Percentiles rank a stretch among this genome's conserved stretches.
Evolutionary conservation across 2,329 filamentous ascomycete genomes (phyloP).

Genomic region (Aspergillus sergii): DNA sequence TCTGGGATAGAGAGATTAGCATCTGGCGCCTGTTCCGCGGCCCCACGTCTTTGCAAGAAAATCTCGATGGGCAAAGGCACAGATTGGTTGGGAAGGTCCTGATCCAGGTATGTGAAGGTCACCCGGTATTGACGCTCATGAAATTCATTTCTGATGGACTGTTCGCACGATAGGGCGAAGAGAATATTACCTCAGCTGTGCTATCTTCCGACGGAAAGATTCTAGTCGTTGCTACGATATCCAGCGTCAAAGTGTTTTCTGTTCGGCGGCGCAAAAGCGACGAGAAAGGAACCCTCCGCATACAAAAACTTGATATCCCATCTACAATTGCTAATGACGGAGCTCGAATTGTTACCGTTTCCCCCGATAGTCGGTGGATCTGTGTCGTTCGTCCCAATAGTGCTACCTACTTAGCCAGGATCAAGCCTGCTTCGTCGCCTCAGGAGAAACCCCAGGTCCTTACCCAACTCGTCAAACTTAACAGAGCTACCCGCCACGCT

Average conservation of each 20-base stretch:
- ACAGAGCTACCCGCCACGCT: constrained; percentile 37
- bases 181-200: constrained; percentile 75
- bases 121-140: constrained; percentile 42
- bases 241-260: constrained; percentile 76
- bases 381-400: constrained; percentile 61
- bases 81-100: constrained; percentile 68
- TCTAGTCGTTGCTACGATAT: constrained; percentile 74
- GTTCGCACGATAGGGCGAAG: constrained; percentile 62
- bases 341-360: constrained; percentile 64
- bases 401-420: constrained; percentile 57
- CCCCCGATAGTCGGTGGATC: constrained; percentile 51
- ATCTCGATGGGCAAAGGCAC: constrained; percentile 40
- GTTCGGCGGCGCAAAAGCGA: constrained; percentile 58
- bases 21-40: constrained; percentile 69
- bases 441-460: constrained; percentile 47
- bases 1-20: constrained; percentile 87
- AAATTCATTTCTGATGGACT: constrained; percentile 12
- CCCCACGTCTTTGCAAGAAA: constrained; percentile 51
- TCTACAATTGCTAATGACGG: constrained; percentile 60
- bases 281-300: constrained; percentile 62
- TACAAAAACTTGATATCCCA: constrained; percentile 71
- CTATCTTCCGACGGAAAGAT: constrained; percentile 73
- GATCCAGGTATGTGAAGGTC: constrained; percentile 42
- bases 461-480: constrained; percentile 48
- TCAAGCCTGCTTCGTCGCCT: constrained; percentile 45